Evolutionary conservation across 805 yeast species (phyloP), one percentile per base, ranked within the genome.

Genomic region (Wickerhamiella occidentalis): DNA sequence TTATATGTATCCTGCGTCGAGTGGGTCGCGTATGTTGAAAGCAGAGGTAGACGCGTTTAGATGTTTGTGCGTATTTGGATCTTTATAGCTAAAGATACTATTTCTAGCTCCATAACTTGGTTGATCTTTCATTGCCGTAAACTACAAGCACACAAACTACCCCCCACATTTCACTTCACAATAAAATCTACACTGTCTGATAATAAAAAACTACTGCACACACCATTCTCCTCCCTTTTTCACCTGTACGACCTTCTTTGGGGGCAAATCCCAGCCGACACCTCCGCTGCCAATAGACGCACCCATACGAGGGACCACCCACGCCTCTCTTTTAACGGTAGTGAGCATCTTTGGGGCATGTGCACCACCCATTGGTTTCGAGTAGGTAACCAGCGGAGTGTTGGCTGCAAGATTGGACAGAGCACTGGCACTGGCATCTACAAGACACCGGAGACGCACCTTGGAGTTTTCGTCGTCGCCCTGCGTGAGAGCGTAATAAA

Each of bases 361-460:
- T 2, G 96, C 95, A 49, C 85, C 83, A 0, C 95, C 95, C 47
- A 90, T 66, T 0, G 97, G 97, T 60, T 88, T 90, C 23, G 96
- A 86, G 64, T 82, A 88, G 0, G 90, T 78, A 38, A 90, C 60
- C 43, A 90, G 68, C 0, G 83, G 78, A 15, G 94, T 79, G 25
- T 69, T 69, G 55, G 80, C 82, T 15, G 86, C 88, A 17, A 92
- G 72, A 55, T 84, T 85, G 7, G 90, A 77, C 47, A 92, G 66
- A 44, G 88, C 88, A 21, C 77, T 74, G 2, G 87, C 87, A 4
- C 76, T 68, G 35, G 88, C 74, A 50, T 85, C 90, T 28, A 85
- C 84, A 55, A 92, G 68, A 0, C 88, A 79, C 55, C 76, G 78
- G 76, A 92, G 75, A 57, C 95, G 72, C 2, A 75, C 62, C 56